Conservation (phyloP, 495 filamentous ascomycete species). For the Penicillium robsamsonii region DNA sequence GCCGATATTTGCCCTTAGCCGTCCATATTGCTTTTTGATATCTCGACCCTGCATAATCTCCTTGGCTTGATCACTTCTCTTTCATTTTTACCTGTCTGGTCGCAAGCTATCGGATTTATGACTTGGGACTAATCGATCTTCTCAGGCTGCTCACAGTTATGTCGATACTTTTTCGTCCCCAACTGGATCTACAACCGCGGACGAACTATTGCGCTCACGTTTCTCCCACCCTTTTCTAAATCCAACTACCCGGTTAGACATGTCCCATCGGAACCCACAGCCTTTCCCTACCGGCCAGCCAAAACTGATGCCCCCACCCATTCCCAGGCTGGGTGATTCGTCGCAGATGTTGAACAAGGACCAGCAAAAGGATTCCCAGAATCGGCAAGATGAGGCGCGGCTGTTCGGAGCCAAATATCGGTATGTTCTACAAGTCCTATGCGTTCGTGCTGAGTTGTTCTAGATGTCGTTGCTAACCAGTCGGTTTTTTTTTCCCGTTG, state of each 20-base stretch:
- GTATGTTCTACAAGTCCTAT: slow-evolving; percentile 12
- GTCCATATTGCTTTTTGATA: slow-evolving; percentile 2
- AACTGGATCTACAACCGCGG: slow-evolving; percentile 21
- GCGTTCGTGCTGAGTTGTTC: neutral
- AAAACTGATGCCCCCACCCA: slow-evolving; percentile 11
- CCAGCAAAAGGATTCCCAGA: slow-evolving; percentile 11
- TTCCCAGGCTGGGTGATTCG: slow-evolving; percentile 12
- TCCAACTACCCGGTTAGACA: slow-evolving; percentile 32
- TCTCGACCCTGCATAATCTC: neutral
- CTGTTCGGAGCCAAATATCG: slow-evolving; percentile 19
- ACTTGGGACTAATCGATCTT: slow-evolving; percentile 10
- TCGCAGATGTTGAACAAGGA: slow-evolving; percentile 25
- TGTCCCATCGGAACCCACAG: slow-evolving; percentile 13
- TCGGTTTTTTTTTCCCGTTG: neutral
- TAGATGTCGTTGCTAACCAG: slow-evolving; percentile 1
- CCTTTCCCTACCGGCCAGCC: slow-evolving; percentile 6
- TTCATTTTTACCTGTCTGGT: neutral
- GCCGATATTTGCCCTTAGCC: slow-evolving; percentile 1
- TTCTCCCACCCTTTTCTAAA: slow-evolving; percentile 27
- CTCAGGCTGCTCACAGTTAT: slow-evolving; percentile 32
- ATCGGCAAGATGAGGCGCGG: slow-evolving; percentile 26
- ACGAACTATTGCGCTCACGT: slow-evolving; percentile 27
- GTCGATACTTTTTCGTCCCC: slow-evolving; percentile 23
- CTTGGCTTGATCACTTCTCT: neutral
- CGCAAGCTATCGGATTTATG: neutral